Percentiles rank a stretch among this genome's conserved stretches.
phyloP scores from a whole-genome alignment of 75 land plant genomes.

The Pseudotsuga menziesii region DNA sequence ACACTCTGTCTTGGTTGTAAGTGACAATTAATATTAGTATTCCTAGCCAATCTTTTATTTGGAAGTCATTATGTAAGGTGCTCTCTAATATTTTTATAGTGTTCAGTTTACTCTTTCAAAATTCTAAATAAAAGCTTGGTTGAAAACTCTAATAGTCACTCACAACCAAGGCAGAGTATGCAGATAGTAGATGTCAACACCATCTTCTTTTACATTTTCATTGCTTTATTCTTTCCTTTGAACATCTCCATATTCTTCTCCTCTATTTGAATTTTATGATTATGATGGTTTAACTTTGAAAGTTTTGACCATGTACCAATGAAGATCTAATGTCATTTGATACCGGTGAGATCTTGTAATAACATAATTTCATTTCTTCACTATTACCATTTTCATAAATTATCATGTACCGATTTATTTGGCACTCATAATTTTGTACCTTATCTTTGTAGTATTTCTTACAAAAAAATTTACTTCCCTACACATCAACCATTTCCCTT shows the following conservation, averaged over 20 bases:
- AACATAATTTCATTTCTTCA: slow-evolving; percentile 75
- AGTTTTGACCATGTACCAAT: slow-evolving; percentile 11
- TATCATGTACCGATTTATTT: slow-evolving; percentile 69
- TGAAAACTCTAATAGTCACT: neutral
- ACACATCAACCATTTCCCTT: too few relatives aligned
- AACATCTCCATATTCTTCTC: neutral
- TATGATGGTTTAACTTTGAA: neutral
- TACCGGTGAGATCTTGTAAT: slow-evolving; percentile 49
- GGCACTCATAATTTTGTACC: slow-evolving; percentile 52
- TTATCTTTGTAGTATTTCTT: slow-evolving; percentile 37
- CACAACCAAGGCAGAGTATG: neutral
- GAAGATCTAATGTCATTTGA: slow-evolving; percentile 52
- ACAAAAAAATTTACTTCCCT: neutral
- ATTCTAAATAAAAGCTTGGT: neutral
- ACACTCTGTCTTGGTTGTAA: too few relatives aligned
- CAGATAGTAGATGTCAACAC: neutral
- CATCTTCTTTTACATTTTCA: neutral
- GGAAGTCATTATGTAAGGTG: too few relatives aligned
- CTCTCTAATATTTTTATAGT: too few relatives aligned
- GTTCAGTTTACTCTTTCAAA: too few relatives aligned
- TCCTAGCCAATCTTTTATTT: too few relatives aligned
- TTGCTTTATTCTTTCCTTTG: neutral
- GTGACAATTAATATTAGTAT: too few relatives aligned
- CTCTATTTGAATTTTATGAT: neutral
- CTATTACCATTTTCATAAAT: slow-evolving; percentile 82